These are phyloP conservation scores for Leucosporidium scottii DNA, from an alignment of 768 basidiomycete species.

Conservation along the genomic window DNA sequence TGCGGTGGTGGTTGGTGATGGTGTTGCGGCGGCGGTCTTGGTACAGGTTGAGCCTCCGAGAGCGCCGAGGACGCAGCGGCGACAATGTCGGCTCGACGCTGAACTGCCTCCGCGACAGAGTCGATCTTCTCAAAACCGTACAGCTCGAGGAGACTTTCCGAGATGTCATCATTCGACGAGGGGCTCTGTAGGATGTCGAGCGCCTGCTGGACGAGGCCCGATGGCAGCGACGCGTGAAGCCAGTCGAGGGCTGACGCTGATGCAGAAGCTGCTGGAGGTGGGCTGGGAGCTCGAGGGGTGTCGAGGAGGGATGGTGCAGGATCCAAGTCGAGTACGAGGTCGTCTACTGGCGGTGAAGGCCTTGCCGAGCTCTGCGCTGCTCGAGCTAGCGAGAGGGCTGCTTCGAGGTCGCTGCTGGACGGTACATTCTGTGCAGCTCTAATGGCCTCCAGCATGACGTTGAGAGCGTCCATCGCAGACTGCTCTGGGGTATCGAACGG, in stretches of 20 bases:
- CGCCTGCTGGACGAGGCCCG: not conserved
- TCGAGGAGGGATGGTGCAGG: not conserved
- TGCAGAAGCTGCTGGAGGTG: not conserved
- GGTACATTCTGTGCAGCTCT: not conserved
- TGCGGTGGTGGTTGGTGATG: not conserved
- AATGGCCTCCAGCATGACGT: not conserved
- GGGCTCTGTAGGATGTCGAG: conserved; percentile 20
- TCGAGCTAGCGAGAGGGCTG: not conserved
- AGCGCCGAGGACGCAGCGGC: conserved; percentile 26
- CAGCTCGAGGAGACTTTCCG: conserved; percentile 67
- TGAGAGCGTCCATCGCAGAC: not conserved
- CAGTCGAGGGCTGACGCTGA: conserved; percentile 2
- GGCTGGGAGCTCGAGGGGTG: not conserved
- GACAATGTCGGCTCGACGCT: conserved; percentile 50
- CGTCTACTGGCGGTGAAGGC: not conserved
- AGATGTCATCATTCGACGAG: conserved; percentile 58
- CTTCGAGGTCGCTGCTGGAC: not conserved
- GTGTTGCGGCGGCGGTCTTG: not conserved
- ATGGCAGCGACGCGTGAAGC: conserved; percentile 12
- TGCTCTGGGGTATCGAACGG: not conserved
- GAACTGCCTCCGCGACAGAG: conserved; percentile 62
- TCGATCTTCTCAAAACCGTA: conserved; percentile 80
- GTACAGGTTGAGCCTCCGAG: not conserved
- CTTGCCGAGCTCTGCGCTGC: not conserved
- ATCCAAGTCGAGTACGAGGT: not conserved